These are phyloP conservation scores for Camelina laxa DNA, from an alignment of 345 rosid genomes.

Conservation along the genomic window DNA sequence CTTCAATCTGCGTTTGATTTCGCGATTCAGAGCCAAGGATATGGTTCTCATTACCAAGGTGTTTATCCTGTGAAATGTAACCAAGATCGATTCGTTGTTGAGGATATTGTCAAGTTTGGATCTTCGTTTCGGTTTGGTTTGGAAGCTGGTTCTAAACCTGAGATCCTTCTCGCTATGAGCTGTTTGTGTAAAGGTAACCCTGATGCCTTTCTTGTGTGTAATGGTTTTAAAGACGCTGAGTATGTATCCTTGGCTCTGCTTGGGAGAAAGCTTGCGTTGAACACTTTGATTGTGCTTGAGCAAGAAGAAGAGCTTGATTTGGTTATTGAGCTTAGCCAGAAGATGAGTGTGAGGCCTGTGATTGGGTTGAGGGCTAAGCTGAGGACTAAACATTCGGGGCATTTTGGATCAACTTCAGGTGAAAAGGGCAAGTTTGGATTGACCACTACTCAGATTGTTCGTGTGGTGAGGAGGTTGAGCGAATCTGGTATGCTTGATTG, in stretches of 20 bases:
- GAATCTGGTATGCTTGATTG: constrained; percentile 80
- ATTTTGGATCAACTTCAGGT: constrained; percentile 94
- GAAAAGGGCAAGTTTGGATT: constrained; percentile 95
- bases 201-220: constrained; percentile 78
- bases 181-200: constrained; percentile 85
- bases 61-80: constrained; percentile 96
- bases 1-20: constrained; percentile 80
- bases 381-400: constrained; percentile 94
- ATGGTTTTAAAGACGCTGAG: constrained; percentile 89
- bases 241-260: constrained; percentile 78
- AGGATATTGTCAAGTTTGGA: constrained; percentile 85
- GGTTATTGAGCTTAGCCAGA: constrained; percentile 69
- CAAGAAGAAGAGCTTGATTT: constrained; percentile 92
- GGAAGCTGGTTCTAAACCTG: constrained; percentile 97
- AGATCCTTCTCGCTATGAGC: constrained; percentile 91
- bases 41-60: constrained; percentile 83
- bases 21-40: constrained; percentile 68
- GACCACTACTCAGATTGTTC: constrained; percentile 73
- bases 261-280: constrained; percentile 73
- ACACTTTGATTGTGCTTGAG: constrained; percentile 86
- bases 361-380: constrained; percentile 95
- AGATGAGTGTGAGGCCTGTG: constrained; percentile 69
- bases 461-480: constrained; percentile 72
- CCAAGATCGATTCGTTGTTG: constrained; percentile 91
- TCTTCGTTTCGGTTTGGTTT: constrained; percentile 82